Conservation (phyloP, 1,139 yeast genomes). For the Yarrowia galli region DNA sequence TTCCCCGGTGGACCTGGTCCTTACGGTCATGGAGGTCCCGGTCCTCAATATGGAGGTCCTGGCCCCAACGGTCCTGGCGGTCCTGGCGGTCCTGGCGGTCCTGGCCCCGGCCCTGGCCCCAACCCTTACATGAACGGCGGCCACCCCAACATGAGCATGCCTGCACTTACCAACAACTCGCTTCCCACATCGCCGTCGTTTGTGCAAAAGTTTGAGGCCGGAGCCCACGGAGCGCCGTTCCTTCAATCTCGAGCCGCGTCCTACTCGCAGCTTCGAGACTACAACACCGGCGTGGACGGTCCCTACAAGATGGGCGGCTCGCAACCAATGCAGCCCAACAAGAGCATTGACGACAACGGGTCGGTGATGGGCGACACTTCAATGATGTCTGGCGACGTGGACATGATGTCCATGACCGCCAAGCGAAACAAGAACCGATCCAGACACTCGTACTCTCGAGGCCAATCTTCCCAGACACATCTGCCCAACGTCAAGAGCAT, state of each 20-base stretch:
- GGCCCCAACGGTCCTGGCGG: constrained; percentile 34
- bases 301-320: constrained; percentile 25
- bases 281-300: constrained; percentile 35
- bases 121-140: constrained; percentile 15
- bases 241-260: constrained; percentile 33
- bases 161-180: constrained; percentile 31
- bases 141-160: constrained; percentile 38
- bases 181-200: constrained; percentile 29
- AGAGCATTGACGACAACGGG: constrained; percentile 26
- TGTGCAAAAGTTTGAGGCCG: constrained; percentile 34
- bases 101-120: constrained; percentile 31
- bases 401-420: constrained; percentile 47
- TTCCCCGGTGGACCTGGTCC: constrained; percentile 25
- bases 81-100: constrained; percentile 26
- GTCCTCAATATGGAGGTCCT: too few relatives aligned
- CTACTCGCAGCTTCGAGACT: constrained; percentile 36
- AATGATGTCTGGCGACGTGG: constrained; percentile 44
- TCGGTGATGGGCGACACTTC: constrained; percentile 22
- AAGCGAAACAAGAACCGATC: constrained; percentile 43
- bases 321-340: constrained; percentile 31
- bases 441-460: constrained; percentile 38
- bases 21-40: neutral
- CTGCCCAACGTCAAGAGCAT: constrained; percentile 27
- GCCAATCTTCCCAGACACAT: constrained; percentile 39
- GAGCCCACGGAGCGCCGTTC: constrained; percentile 34